Evolutionary conservation across 163 green algal species (phyloP), one percentile per base, ranked within the genome.

Genomic region (Scenedesmus sp.): DNA sequence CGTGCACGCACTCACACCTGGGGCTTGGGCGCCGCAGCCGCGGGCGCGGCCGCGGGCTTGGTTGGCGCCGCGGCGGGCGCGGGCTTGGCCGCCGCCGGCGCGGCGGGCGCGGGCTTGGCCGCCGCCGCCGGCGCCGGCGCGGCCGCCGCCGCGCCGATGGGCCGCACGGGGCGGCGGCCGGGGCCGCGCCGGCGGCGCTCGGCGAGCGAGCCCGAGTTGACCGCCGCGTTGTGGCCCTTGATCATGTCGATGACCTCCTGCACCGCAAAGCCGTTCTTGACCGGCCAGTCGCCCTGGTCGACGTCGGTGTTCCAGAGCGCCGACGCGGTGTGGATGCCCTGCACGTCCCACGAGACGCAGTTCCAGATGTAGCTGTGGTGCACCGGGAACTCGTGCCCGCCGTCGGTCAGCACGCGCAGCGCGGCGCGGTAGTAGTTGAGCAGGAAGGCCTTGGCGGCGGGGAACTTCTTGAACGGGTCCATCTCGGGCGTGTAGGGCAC

Each of bases 201-300:
- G 4, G 11, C 10, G 18, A 28, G 50, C 17, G 11, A 26, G 6
- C 50, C n/a, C n/a, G n/a, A n/a, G 18, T 73, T 42, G 4, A 63
- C 65, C 5, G 17, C 44, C 65, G 51, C 60, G 70, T 78, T 78
- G 45, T 78, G 56, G 4, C 3, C 14, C 70, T 78, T 78, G 70
- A 78, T 62, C 42, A 69, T 70, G 26, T 78, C 70, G n/a, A 78
- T 70, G 1, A 78, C 69, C 51, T 77, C 69, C 53, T 77, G 69
- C 33, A 77, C 57, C 3, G 69, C 69, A 33, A 65, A 77, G 26
- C 69, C 69, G 17, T 77, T 65, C 31, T 64, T 34, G 11, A 77
- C 69, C 9, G 69, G 69, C 39, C 39, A 47, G 39, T 47, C 39
- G 39, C 39, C 39, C 39, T 47, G 56, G 26, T 69, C 45, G 22